phyloP scores from a whole-genome alignment of 192 early-diverging fungal genomes.

The Rhizophagus prolifer region DNA sequence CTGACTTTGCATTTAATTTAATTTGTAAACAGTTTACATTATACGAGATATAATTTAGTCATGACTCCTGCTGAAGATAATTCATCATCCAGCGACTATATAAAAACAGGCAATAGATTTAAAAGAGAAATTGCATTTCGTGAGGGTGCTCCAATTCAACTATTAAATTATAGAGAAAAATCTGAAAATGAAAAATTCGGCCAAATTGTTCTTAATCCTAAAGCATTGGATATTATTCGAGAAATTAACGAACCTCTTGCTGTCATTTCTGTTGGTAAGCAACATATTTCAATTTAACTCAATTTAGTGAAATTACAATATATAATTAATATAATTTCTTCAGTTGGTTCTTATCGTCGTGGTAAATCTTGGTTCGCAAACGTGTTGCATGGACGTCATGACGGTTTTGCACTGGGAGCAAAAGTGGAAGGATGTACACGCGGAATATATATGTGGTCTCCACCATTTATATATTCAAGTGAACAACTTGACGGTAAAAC shows the following conservation, averaged over 20 bases:
- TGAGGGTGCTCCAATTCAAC: background rate
- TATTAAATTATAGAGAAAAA: background rate
- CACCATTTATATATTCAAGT: background rate
- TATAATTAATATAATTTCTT: no score
- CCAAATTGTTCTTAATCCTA: background rate
- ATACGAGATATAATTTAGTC: no score
- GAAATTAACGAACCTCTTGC: constrained; percentile 11
- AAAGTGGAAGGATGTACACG: constrained; percentile 15
- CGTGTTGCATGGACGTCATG: constrained; percentile 11
- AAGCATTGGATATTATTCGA: constrained; percentile 11
- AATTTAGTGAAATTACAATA: no score
- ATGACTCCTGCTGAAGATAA: no score
- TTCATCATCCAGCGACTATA: no score
- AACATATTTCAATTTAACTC: no score
- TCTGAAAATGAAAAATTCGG: background rate
- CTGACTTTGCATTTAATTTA: no score
- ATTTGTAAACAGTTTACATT: no score
- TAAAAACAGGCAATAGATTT: background rate
- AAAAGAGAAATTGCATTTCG: background rate
- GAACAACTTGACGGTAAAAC: background rate
- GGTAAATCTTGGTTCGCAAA: constrained; percentile 23
- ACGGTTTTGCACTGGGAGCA: constrained; percentile 1
- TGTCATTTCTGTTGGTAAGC: constrained; percentile 15
- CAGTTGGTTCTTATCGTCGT: constrained; percentile 14
- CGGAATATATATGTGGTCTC: constrained; percentile 21